These are phyloP conservation scores for Clonostachys rosea DNA, from an alignment of 2,329 filamentous ascomycete genomes.

Conservation along the genomic window DNA sequence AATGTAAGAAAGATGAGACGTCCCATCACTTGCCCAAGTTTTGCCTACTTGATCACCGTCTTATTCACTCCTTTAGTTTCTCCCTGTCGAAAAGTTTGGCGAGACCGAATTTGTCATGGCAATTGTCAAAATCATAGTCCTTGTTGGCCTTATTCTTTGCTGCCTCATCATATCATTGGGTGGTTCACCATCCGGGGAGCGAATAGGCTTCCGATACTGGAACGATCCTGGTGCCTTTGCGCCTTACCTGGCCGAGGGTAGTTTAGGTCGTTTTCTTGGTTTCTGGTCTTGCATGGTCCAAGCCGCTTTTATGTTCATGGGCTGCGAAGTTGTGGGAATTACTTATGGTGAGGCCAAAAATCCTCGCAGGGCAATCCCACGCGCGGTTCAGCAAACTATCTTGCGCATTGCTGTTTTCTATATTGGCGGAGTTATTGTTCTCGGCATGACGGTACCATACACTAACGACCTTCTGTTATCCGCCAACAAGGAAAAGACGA, in stretches of 20 bases:
- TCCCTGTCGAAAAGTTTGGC: slow-evolving; percentile 32
- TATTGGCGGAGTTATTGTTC: slow-evolving; percentile 27
- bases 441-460: slow-evolving; percentile 28
- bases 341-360: slow-evolving; percentile 26
- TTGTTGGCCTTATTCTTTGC: slow-evolving; percentile 42
- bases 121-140: slow-evolving; percentile 41
- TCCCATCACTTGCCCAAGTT: slow-evolving; percentile 11
- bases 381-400: slow-evolving; percentile 22
- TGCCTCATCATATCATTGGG: slow-evolving; percentile 44
- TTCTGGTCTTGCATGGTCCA: slow-evolving; percentile 40
- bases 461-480: slow-evolving; percentile 32
- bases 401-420: slow-evolving; percentile 31
- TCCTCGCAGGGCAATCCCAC: slow-evolving; percentile 26
- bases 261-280: slow-evolving; percentile 31
- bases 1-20: slow-evolving; percentile 10
- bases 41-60: slow-evolving; percentile 12
- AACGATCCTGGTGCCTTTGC: slow-evolving; percentile 34
- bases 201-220: slow-evolving; percentile 41
- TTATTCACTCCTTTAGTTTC: slow-evolving; percentile 2
- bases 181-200: slow-evolving; percentile 31
- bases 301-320: slow-evolving; percentile 36
- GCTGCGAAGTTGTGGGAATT: slow-evolving; percentile 22
- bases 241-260: slow-evolving; percentile 28
- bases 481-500: slow-evolving; percentile 24
- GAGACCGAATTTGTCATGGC: slow-evolving; percentile 43